These are phyloP conservation scores for Dillenia suffruticosa DNA, from an alignment of 164 flowering plant genomes.

Conservation along the genomic window DNA sequence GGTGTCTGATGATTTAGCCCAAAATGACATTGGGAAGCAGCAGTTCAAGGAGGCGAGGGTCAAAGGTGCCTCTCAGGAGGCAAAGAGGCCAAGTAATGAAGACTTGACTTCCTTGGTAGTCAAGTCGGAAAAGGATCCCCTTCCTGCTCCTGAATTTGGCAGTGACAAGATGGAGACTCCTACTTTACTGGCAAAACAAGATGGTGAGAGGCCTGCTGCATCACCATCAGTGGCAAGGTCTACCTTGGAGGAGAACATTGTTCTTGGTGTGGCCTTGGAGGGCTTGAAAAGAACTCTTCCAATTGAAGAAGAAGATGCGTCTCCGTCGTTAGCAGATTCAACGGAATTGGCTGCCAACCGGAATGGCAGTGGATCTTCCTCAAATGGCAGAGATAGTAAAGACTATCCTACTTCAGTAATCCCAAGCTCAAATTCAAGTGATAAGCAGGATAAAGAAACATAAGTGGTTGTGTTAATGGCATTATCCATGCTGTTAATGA, in stretches of 20 bases:
- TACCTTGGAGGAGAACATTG: slow-evolving; percentile 61
- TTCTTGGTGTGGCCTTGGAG: slow-evolving; percentile 73
- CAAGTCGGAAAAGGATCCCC: slow-evolving; percentile 14
- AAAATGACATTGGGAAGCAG: slow-evolving; percentile 21
- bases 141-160: slow-evolving; percentile 11
- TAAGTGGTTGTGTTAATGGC: slow-evolving; percentile 6
- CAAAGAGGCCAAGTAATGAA: slow-evolving; percentile 12
- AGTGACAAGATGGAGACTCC: slow-evolving; percentile 22
- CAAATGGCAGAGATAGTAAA: slow-evolving; percentile 41
- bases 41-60: slow-evolving; percentile 23
- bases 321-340: slow-evolving; percentile 27
- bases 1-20: slow-evolving; percentile 12
- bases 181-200: slow-evolving; percentile 25
- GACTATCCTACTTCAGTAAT: slow-evolving; percentile 25
- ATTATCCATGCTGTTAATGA: neutral
- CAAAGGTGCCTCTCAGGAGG: slow-evolving; percentile 16
- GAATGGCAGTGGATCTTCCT: slow-evolving; percentile 32
- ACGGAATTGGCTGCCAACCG: slow-evolving; percentile 52
- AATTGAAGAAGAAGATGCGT: slow-evolving; percentile 58
- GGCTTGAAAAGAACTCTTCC: slow-evolving; percentile 77
- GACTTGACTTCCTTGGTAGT: slow-evolving; percentile 7
- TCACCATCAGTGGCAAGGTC: slow-evolving; percentile 25
- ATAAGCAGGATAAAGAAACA: slow-evolving; percentile 28
- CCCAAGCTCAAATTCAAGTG: slow-evolving; percentile 26
- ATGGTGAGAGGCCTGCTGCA: slow-evolving; percentile 18